A percentile compares a stretch with the other conserved stretches of the same genome.
Conservation (phyloP, 805 yeast genomes). For the Osmozyma mogii region DNA sequence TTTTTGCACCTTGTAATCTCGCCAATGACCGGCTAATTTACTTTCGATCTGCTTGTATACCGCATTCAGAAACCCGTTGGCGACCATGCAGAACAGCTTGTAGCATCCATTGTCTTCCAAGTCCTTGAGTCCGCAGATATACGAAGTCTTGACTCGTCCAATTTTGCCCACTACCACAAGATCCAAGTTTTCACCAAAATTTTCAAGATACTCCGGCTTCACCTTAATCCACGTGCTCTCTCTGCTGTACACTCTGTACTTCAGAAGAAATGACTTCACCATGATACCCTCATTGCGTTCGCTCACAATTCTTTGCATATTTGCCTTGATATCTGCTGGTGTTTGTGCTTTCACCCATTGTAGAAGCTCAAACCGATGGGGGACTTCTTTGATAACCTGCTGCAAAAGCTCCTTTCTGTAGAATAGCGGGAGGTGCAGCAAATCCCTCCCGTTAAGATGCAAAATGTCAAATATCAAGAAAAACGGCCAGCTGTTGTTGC, state of each 20-base stretch:
- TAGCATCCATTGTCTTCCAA: constrained; percentile 35
- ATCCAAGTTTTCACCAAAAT: constrained; percentile 83
- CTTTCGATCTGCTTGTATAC: constrained; percentile 56
- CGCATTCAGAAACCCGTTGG: constrained; percentile 69
- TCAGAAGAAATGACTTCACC: constrained; percentile 53
- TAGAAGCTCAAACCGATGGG: constrained; percentile 44
- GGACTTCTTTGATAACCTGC: constrained; percentile 37
- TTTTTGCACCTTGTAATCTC: constrained; percentile 29
- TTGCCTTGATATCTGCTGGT: constrained; percentile 45
- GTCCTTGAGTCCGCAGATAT: constrained; percentile 63
- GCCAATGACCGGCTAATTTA: constrained; percentile 57
- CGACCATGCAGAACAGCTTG: constrained; percentile 67
- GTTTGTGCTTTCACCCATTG: constrained; percentile 30
- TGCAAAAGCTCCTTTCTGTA: constrained; percentile 49
- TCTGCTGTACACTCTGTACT: constrained; percentile 55
- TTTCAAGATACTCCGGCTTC: constrained; percentile 83
- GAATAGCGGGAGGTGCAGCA: constrained; percentile 46
- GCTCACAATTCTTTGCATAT: constrained; percentile 51
- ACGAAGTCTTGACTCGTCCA: constrained; percentile 63
- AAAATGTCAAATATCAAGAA: constrained; percentile 68
- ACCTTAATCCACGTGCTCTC: constrained; percentile 75
- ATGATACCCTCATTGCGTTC: constrained; percentile 76
- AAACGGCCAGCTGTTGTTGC: constrained; percentile 39
- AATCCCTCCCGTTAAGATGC: constrained; percentile 55
- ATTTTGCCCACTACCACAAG: constrained; percentile 69